Conservation (phyloP, 257 asterid species). For the Vinca minor region DNA sequence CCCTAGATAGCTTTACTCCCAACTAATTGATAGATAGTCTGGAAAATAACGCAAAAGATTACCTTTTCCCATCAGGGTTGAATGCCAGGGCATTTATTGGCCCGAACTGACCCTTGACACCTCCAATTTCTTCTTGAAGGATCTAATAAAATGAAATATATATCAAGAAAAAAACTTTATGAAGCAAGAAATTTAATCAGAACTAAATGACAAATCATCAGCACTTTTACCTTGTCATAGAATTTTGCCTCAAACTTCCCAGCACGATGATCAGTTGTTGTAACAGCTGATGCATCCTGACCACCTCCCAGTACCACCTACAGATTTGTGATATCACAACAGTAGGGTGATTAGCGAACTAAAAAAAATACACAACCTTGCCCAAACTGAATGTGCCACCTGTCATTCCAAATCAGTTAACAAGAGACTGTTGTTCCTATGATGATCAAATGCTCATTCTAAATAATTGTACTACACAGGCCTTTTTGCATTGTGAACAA, state of each 20-base stretch:
- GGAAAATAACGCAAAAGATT: background rate
- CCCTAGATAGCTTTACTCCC: no score
- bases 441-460: background rate
- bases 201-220: background rate
- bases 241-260: slow-evolving; percentile 93
- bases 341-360: no score
- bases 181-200: background rate
- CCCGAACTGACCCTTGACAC: slow-evolving; percentile 95
- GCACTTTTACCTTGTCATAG: slow-evolving; percentile 70
- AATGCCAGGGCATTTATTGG: slow-evolving; percentile 89
- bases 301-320: slow-evolving; percentile 98
- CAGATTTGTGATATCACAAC: slow-evolving; percentile 9
- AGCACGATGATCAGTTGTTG: slow-evolving; percentile 87
- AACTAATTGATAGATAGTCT: no score
- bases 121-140: slow-evolving; percentile 85
- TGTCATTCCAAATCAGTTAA: background rate
- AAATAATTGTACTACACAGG: background rate
- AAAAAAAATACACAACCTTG: no score
- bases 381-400: background rate
- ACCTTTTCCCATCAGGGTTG: slow-evolving; percentile 94
- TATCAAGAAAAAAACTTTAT: slow-evolving; percentile 5
- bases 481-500: background rate
- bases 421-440: no score
- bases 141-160: slow-evolving; percentile 36
- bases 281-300: slow-evolving; percentile 82